Conservation (phyloP, 2,329 filamentous ascomycete species). For the Didymella keratinophila region DNA sequence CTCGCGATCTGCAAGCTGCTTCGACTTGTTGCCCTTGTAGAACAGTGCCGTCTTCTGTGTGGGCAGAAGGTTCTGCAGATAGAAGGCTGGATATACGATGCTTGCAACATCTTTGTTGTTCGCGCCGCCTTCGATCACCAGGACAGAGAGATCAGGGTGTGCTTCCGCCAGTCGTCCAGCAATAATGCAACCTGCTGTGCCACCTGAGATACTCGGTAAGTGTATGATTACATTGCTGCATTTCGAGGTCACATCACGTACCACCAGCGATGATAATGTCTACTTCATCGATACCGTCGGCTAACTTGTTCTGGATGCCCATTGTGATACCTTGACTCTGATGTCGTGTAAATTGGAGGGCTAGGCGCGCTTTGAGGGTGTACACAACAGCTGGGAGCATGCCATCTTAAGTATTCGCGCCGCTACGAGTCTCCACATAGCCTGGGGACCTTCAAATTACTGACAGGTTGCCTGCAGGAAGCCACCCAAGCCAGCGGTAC, state of each 20-base stretch:
- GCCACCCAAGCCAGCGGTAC: conserved; percentile 15
- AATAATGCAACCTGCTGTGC: conserved; percentile 54
- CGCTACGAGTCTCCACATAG: conserved; percentile 12
- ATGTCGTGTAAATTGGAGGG: background rate
- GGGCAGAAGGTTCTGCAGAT: conserved; percentile 57
- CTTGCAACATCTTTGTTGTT: conserved; percentile 62
- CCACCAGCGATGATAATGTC: conserved; percentile 63
- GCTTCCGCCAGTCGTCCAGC: conserved; percentile 61
- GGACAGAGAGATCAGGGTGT: conserved; percentile 58
- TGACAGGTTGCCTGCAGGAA: conserved; percentile 13
- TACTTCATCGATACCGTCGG: conserved; percentile 54
- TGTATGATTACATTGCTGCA: background rate
- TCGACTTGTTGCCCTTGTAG: conserved; percentile 58
- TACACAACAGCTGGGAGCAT: background rate
- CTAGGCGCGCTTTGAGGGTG: background rate
- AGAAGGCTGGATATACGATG: conserved; percentile 62
- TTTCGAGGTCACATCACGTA: conserved; percentile 25
- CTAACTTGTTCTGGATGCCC: conserved; percentile 47
- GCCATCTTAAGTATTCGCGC: conserved; percentile 12
- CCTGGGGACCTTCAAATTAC: conserved; percentile 18
- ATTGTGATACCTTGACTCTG: conserved; percentile 16
- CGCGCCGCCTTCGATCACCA: conserved; percentile 63
- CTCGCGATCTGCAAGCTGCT: conserved; percentile 57
- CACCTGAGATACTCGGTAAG: conserved; percentile 23
- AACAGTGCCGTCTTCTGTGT: conserved; percentile 61